These are phyloP conservation scores for Sphaerobolus stellatus DNA, from an alignment of 1,284 basidiomycete species.

Conservation along the genomic window DNA sequence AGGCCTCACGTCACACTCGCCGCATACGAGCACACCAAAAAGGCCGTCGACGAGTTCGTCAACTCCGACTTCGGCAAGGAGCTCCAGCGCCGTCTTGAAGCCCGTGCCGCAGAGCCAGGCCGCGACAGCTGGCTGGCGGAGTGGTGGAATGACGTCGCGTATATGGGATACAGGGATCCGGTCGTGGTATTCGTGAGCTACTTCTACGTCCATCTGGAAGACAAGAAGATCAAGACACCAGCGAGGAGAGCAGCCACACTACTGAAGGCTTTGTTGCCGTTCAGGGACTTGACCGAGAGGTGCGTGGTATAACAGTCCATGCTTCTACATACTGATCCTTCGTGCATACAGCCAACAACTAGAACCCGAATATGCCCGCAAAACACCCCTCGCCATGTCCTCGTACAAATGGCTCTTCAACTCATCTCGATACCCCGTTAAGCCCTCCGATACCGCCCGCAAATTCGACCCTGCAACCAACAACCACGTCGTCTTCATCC, in stretches of 20 bases:
- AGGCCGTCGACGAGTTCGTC: conserved; percentile 69
- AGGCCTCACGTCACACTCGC: conserved; percentile 69
- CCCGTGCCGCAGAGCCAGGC: conserved; percentile 62
- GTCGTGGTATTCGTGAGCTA: conserved; percentile 95
- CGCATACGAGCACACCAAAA: conserved; percentile 60
- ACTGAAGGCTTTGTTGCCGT: conserved; percentile 80
- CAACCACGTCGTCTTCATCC: conserved; percentile 88
- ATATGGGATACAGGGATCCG: conserved; percentile 84
- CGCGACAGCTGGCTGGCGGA: conserved; percentile 86
- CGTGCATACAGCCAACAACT: conserved; percentile 59
- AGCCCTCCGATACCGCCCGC: conserved; percentile 79
- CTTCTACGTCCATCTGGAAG: conserved; percentile 88
- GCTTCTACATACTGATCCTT: not conserved
- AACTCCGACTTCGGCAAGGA: conserved; percentile 66
- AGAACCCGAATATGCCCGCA: conserved; percentile 87
- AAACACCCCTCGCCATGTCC: conserved; percentile 85
- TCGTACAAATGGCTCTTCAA: conserved; percentile 99
- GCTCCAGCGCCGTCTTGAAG: conserved; percentile 80
- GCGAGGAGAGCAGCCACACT: conserved; percentile 76
- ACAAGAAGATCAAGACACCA: conserved; percentile 52
- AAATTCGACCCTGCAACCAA: conserved; percentile 78
- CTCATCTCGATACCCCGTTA: conserved; percentile 80
- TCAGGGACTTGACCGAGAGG: conserved; percentile 81
- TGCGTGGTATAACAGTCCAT: conserved; percentile 39
- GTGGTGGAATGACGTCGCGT: conserved; percentile 97